Percentiles rank a stretch among this genome's conserved stretches.
phyloP scores from a whole-genome alignment of 2,329 filamentous ascomycete genomes.

The Neonectria sp. region DNA sequence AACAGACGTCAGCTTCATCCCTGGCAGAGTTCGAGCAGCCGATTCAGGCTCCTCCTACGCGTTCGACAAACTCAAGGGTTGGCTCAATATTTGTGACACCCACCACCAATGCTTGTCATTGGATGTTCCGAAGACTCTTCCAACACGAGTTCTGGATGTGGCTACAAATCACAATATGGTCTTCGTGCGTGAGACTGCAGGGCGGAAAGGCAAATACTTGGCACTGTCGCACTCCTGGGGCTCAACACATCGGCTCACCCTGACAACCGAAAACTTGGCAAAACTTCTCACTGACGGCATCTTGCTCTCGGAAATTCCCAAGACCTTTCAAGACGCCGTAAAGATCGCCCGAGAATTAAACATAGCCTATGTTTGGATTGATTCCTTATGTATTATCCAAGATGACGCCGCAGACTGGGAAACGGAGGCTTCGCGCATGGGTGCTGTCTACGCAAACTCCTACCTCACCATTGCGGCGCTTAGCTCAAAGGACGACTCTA shows the following conservation, averaged over 20 bases:
- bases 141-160: not conserved
- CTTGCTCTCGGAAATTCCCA: not conserved
- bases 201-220: not conserved
- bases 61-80: not conserved
- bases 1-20: not conserved
- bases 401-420: slow-evolving; percentile 35
- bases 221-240: not conserved
- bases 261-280: not conserved
- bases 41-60: not conserved
- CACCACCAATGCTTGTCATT: not conserved
- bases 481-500: slow-evolving; percentile 9
- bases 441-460: slow-evolving; percentile 30
- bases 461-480: slow-evolving; percentile 33
- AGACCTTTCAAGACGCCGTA: slow-evolving; percentile 6
- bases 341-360: not conserved
- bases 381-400: slow-evolving; percentile 40
- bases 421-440: slow-evolving; percentile 34
- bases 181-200: not conserved
- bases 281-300: not conserved
- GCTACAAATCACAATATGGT: not conserved
- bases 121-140: not conserved
- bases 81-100: not conserved
- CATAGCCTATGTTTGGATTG: slow-evolving; percentile 37
- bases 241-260: not conserved
- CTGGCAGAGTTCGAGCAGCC: not conserved